Evolutionary conservation across 441 rosid genomes (phyloP).

Genomic region (Adansonia grandidieri): DNA sequence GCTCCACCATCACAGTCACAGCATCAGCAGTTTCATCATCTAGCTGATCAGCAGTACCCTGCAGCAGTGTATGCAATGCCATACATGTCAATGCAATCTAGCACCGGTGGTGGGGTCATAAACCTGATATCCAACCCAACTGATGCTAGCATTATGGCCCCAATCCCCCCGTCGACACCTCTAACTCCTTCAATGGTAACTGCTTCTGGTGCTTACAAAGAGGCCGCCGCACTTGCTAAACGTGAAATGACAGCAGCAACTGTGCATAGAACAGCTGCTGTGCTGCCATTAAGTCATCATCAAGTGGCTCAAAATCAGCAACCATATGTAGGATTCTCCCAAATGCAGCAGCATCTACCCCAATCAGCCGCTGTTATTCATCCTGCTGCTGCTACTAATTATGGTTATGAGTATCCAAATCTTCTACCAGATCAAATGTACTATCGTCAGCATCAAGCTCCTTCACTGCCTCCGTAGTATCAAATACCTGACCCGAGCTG

Average conservation of each 20-base stretch:
- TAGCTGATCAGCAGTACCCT: slow-evolving; percentile 50
- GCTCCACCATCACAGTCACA: slow-evolving; percentile 29
- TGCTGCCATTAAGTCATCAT: slow-evolving; percentile 28
- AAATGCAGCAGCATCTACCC: not conserved
- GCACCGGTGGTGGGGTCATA: not conserved
- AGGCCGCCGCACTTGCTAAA: slow-evolving; percentile 34
- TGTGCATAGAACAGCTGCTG: slow-evolving; percentile 34
- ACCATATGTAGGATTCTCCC: slow-evolving; percentile 48
- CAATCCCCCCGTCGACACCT: slow-evolving; percentile 28
- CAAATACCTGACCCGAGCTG: slow-evolving; percentile 60
- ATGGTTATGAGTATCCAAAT: slow-evolving; percentile 43
- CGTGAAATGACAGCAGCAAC: slow-evolving; percentile 40
- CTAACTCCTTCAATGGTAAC: slow-evolving; percentile 25
- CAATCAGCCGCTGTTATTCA: not conserved
- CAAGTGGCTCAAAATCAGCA: slow-evolving; percentile 46
- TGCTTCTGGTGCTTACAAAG: slow-evolving; percentile 26
- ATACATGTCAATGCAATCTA: slow-evolving; percentile 46
- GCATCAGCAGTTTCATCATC: slow-evolving; percentile 34
- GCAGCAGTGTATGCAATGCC: slow-evolving; percentile 47
- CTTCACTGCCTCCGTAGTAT: slow-evolving; percentile 49
- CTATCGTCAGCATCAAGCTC: slow-evolving; percentile 47
- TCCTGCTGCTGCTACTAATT: slow-evolving; percentile 23
- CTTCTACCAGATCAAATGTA: slow-evolving; percentile 47
- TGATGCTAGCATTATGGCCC: slow-evolving; percentile 23
- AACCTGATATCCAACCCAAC: not conserved